Evolutionary conservation across 176 grass and related monocot genomes (phyloP), one percentile per base, ranked within the genome.

Genomic region (Pontederia crassipes): DNA sequence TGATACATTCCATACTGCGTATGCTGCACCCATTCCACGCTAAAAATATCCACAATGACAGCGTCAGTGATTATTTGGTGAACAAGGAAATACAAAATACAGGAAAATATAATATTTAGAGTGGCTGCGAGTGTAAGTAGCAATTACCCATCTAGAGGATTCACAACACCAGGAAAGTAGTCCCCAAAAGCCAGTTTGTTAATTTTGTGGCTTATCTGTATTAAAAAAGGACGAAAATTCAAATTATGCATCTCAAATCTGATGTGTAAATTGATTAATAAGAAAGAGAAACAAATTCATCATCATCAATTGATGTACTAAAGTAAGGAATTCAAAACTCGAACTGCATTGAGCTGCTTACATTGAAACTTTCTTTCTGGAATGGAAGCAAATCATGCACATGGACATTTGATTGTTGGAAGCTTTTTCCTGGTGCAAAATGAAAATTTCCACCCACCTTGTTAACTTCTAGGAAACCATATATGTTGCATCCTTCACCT

Each of bases 391-490:
- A 71, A 20, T 98, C 88, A 72, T 89, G 74, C 55, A 83, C 50
- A 77, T 81, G 61, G 48, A 92, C 63, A 15, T 88, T 88, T 24
- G 93, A 92, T 64, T 92, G 81, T 67, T 89, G 83, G 81, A 81
- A 92, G 46, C 93, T 86, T 83, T 88, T 98, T 65, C 93, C 93
- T 72, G 84, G 81, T 16, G 77, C 79, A 85, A 98, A 92, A 48
- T 98, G 93, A 59, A 98, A 82, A 86, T 98, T 89, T 68, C 93
- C 93, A 29, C 87, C 93, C 76, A 92, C 93, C 79, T 98, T 98
- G 51, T 79, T 81, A 62, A 89, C 93, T 83, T 98, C 93, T 61
- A 92, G 59, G 73, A 98, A 98, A 2, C 93, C 93, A 12, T 78
- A 84, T 49, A 98, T 81, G 56, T 79, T 92, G 66, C 93, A 98